phyloP scores from a whole-genome alignment of 352 stramenopile species.

The Globisporangium viniferum region DNA sequence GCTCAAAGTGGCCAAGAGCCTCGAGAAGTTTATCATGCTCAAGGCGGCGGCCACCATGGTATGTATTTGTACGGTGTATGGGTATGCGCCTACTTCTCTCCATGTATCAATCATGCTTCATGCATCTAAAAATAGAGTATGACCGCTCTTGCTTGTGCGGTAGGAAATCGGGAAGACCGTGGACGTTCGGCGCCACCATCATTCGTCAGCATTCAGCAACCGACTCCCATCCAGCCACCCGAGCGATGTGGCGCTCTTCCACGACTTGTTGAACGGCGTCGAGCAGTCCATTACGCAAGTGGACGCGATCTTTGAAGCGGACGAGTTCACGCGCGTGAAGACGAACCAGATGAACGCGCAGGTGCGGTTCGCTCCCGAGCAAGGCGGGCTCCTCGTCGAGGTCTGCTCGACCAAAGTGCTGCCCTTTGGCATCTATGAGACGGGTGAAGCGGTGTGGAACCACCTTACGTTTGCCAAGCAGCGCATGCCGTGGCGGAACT shows the following conservation, averaged over 20 bases:
- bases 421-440: constrained; percentile 25
- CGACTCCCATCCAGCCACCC: background rate
- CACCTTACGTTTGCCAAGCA: constrained; percentile 28
- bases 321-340: constrained; percentile 21
- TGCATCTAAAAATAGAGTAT: background rate
- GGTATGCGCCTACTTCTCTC: too few species aligned
- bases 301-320: constrained; percentile 20
- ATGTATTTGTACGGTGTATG: constrained; percentile 1
- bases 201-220: background rate
- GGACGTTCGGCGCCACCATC: too few species aligned
- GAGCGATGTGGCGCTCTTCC: constrained; percentile 10
- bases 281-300: constrained; percentile 22
- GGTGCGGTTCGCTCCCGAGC: constrained; percentile 19
- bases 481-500: constrained; percentile 24
- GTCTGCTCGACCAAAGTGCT: constrained; percentile 29
- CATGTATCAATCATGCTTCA: too few species aligned
- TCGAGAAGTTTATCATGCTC: constrained; percentile 20
- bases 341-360: constrained; percentile 24
- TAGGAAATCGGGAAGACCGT: background rate
- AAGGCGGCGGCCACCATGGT: background rate
- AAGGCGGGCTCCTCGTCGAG: constrained; percentile 18
- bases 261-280: constrained; percentile 23
- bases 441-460: constrained; percentile 32
- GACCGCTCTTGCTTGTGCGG: background rate
- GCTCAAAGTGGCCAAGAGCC: constrained; percentile 43